These are phyloP conservation scores for Chrysanthemum makinoi DNA, from an alignment of 129 eudicot species.

Conservation along the genomic window DNA sequence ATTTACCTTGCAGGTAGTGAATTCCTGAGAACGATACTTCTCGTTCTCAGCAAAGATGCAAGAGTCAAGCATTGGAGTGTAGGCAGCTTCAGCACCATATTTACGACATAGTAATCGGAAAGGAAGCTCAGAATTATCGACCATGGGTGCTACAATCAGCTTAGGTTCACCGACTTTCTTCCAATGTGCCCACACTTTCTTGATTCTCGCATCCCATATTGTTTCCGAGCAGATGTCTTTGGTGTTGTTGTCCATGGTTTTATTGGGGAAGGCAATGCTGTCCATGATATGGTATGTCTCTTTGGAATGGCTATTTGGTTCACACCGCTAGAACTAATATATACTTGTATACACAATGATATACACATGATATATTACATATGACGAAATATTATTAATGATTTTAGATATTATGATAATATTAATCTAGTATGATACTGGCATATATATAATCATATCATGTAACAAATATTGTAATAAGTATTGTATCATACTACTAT, in stretches of 20 bases:
- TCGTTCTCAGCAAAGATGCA: conserved; percentile 6
- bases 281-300: neutral
- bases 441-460: neutral
- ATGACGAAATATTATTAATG: neutral
- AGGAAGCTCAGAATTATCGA: conserved; percentile 10
- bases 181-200: conserved; percentile 7
- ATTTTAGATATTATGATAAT: neutral
- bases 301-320: neutral
- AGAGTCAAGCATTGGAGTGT: conserved; percentile 8
- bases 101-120: conserved; percentile 3
- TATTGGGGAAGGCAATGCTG: conserved; percentile 8
- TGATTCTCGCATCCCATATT: conserved; percentile 1
- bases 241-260: neutral
- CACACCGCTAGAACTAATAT: neutral
- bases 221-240: neutral
- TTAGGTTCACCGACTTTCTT: conserved; percentile 10
- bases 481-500: neutral
- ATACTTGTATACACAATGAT: neutral
- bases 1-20: conserved; percentile 15
- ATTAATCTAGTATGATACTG: neutral
- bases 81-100: conserved; percentile 14
- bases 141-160: conserved; percentile 20
- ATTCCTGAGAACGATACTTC: conserved; percentile 5
- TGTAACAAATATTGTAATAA: neutral
- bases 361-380: neutral